These are phyloP conservation scores for Neospora caninum DNA, from an alignment of 169 alveolate genomes.

Conservation along the genomic window DNA sequence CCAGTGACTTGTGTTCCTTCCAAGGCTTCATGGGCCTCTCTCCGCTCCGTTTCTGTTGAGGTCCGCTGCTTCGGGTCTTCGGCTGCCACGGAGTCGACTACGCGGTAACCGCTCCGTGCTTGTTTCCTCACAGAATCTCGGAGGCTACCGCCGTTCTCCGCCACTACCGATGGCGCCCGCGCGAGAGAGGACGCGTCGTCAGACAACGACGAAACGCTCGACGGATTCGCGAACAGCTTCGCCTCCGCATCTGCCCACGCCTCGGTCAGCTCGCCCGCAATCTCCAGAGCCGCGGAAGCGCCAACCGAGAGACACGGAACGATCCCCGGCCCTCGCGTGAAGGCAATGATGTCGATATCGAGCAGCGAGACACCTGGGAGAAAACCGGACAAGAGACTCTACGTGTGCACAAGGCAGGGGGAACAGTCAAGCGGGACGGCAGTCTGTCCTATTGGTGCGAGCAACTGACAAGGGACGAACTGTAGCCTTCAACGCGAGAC, in stretches of 20 bases:
- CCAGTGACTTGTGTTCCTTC: too few relatives aligned
- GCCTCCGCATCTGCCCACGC: not conserved
- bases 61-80: too few relatives aligned
- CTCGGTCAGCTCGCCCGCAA: not conserved
- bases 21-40: too few relatives aligned
- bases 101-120: too few relatives aligned
- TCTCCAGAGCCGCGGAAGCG: constrained; percentile 32
- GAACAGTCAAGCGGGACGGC: not conserved
- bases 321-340: constrained; percentile 8
- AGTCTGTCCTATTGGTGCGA: not conserved
- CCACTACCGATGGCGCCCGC: too few relatives aligned
- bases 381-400: not conserved
- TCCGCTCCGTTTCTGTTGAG: too few relatives aligned
- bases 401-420: not conserved
- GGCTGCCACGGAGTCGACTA: too few relatives aligned
- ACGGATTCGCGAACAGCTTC: not conserved
- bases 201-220: not conserved
- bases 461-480: not conserved
- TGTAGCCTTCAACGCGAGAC: too few relatives aligned
- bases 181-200: too few relatives aligned
- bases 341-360: not conserved
- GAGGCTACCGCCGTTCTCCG: too few relatives aligned
- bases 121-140: too few relatives aligned
- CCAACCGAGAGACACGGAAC: constrained; percentile 5
- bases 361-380: not conserved